phyloP scores from a whole-genome alignment of 2,329 filamentous ascomycete genomes.

The Exserohilum turcica region DNA sequence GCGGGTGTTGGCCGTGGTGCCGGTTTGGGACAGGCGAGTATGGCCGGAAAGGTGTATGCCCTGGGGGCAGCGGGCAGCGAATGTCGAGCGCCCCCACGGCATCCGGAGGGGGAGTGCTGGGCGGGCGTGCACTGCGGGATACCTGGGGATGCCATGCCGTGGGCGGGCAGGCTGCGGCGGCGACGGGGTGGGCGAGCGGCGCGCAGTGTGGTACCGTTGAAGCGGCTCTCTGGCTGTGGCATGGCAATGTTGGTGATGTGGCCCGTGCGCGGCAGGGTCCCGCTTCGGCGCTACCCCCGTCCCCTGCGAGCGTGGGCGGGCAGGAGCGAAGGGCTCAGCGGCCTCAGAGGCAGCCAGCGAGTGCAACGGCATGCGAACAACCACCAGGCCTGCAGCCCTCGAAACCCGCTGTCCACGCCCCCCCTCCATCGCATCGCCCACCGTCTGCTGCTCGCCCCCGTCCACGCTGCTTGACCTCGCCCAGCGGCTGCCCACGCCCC shows the following conservation, averaged over 20 bases:
- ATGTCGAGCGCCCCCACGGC: background rate
- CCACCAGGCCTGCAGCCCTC: constrained; percentile 10
- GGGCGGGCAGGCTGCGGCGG: background rate
- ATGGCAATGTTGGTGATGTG: constrained; percentile 7
- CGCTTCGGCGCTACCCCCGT: constrained; percentile 19
- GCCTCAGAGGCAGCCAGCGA: no score
- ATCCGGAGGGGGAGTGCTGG: background rate
- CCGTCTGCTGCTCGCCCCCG: constrained; percentile 2
- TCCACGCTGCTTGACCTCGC: no score
- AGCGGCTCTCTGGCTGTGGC: background rate
- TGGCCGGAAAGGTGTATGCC: background rate
- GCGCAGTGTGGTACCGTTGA: background rate
- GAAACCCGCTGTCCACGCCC: constrained; percentile 8
- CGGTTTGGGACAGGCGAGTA: constrained; percentile 2
- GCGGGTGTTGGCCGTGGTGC: background rate
- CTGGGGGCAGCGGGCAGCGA: background rate
- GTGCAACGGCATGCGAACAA: constrained; percentile 11
- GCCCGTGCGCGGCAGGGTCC: constrained; percentile 12
- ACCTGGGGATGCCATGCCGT: no score
- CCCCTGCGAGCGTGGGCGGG: constrained; percentile 3
- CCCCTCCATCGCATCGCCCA: background rate
- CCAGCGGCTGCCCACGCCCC: no score
- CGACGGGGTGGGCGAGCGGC: background rate
- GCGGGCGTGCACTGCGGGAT: background rate
- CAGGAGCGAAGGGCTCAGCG: no score